Evolutionary conservation across 2,329 filamentous ascomycete genomes (phyloP).

Genomic region (Sarocladium strictum): DNA sequence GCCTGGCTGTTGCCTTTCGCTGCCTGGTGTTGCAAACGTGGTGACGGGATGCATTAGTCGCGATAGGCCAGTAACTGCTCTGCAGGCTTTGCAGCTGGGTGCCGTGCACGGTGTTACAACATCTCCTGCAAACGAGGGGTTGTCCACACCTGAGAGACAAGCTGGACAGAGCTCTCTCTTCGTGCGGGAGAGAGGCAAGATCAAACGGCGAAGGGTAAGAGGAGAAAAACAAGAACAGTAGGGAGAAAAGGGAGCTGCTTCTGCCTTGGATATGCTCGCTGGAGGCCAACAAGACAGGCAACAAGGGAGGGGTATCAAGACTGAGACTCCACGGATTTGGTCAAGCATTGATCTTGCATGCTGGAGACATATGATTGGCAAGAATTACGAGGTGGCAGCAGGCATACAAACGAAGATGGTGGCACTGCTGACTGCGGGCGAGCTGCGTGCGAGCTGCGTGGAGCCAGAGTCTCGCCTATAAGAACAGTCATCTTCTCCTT

Average conservation of each 20-base stretch:
- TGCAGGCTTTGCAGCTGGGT: not conserved
- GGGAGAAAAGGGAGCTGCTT: too few relatives aligned
- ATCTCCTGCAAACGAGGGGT: too few relatives aligned
- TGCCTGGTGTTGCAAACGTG: not conserved
- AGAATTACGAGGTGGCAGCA: not conserved
- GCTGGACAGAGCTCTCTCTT: too few relatives aligned
- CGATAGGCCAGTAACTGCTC: not conserved
- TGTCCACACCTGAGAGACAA: too few relatives aligned
- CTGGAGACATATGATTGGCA: not conserved
- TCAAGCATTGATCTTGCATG: not conserved
- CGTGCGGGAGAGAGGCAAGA: too few relatives aligned
- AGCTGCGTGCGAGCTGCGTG: too few relatives aligned
- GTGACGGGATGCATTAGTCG: not conserved
- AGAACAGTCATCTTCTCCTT: not conserved
- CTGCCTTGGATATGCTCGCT: not conserved
- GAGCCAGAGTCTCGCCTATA: not conserved
- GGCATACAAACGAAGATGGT: not conserved
- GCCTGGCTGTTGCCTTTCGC: slow-evolving; percentile 2
- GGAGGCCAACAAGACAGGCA: not conserved
- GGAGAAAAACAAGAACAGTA: too few relatives aligned
- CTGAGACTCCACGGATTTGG: too few relatives aligned
- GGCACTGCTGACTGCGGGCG: not conserved
- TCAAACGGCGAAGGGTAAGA: too few relatives aligned
- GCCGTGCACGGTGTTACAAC: not conserved
- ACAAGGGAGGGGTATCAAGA: not conserved